phyloP scores from a whole-genome alignment of 2,329 filamentous ascomycete species.

The Fusarium praegraminearum region DNA sequence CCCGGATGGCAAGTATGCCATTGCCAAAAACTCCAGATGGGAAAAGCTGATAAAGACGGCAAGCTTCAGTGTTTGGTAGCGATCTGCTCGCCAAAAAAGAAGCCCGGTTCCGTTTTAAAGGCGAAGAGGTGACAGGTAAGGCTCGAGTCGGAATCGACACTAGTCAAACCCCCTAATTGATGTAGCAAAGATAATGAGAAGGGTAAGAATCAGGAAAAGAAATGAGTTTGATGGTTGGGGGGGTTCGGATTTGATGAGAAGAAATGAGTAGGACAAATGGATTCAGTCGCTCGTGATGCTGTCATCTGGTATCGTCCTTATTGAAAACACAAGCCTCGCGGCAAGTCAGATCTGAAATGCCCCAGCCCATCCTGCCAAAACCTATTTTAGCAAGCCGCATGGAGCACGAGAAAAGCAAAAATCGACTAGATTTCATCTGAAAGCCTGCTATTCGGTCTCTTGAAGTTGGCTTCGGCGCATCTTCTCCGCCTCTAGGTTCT shows the following conservation, averaged over 20 bases:
- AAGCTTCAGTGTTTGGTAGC: slow-evolving; percentile 32
- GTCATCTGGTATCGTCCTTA: slow-evolving; percentile 60
- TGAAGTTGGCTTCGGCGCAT: slow-evolving; percentile 91
- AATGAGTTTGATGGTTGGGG: slow-evolving; percentile 42
- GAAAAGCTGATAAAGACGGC: slow-evolving; percentile 41
- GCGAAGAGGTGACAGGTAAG: slow-evolving; percentile 28
- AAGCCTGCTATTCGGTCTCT: slow-evolving; percentile 60
- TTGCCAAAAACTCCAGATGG: slow-evolving; percentile 29
- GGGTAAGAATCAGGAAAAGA: slow-evolving; percentile 45
- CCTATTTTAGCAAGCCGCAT: slow-evolving; percentile 54
- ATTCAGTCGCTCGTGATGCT: slow-evolving; percentile 55
- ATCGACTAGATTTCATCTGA: slow-evolving; percentile 36
- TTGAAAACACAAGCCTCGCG: slow-evolving; percentile 69
- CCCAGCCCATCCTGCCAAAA: slow-evolving; percentile 64
- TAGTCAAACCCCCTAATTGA: slow-evolving; percentile 23
- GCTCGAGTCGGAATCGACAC: slow-evolving; percentile 16
- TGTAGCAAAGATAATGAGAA: slow-evolving; percentile 42
- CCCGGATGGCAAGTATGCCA: slow-evolving; percentile 35
- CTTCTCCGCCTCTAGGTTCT: slow-evolving; percentile 99
- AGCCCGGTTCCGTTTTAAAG: slow-evolving; percentile 32
- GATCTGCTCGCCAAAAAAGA: slow-evolving; percentile 42
- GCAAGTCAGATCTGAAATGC: slow-evolving; percentile 71
- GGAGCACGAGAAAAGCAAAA: slow-evolving; percentile 48
- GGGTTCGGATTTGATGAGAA: slow-evolving; percentile 39
- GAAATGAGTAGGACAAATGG: slow-evolving; percentile 22